Evolutionary conservation across 2,329 filamentous ascomycete species (phyloP).

Genomic region (Piedraia hortae): DNA sequence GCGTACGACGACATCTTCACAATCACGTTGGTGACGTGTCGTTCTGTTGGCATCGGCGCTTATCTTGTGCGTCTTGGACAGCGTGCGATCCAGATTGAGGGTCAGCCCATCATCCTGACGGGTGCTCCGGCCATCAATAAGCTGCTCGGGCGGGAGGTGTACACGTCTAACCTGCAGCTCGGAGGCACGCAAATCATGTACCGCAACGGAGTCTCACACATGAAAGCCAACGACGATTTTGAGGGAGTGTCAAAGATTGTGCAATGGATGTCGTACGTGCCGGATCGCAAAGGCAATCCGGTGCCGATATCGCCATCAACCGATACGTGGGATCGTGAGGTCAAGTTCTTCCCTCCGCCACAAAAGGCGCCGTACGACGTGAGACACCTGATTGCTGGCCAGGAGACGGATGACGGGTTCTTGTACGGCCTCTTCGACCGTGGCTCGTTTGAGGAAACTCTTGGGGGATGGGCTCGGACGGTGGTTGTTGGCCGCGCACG

Average conservation of each 20-base stretch:
- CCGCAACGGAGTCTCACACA: conserved; percentile 96
- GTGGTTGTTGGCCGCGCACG: conserved; percentile 91
- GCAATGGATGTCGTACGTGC: conserved; percentile 91
- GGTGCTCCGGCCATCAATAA: conserved; percentile 96
- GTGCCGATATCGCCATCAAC: conserved; percentile 71
- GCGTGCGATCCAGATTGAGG: conserved; percentile 95
- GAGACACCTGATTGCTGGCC: conserved; percentile 73
- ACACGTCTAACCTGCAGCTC: conserved; percentile 95
- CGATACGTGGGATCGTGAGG: conserved; percentile 79
- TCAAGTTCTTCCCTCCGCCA: conserved; percentile 53
- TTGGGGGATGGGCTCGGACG: conserved; percentile 89
- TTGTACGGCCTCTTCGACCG: conserved; percentile 83
- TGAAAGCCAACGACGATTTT: conserved; percentile 94
- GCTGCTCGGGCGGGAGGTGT: conserved; percentile 87
- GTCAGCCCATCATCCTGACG: conserved; percentile 94
- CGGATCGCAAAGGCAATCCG: conserved; percentile 77
- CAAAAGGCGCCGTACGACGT: conserved; percentile 77
- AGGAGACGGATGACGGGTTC: conserved; percentile 64
- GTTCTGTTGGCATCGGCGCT: conserved; percentile 95
- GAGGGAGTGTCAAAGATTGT: conserved; percentile 95
- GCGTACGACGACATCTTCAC: conserved; percentile 99
- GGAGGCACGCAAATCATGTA: conserved; percentile 99
- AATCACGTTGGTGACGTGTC: conserved; percentile 85
- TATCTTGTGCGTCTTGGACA: conserved; percentile 96
- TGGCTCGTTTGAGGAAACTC: conserved; percentile 85